Percentiles rank a stretch among this genome's conserved stretches.
Evolutionary conservation across 495 filamentous ascomycete genomes (phyloP).

Genomic region (Penicillium simplicissimum): DNA sequence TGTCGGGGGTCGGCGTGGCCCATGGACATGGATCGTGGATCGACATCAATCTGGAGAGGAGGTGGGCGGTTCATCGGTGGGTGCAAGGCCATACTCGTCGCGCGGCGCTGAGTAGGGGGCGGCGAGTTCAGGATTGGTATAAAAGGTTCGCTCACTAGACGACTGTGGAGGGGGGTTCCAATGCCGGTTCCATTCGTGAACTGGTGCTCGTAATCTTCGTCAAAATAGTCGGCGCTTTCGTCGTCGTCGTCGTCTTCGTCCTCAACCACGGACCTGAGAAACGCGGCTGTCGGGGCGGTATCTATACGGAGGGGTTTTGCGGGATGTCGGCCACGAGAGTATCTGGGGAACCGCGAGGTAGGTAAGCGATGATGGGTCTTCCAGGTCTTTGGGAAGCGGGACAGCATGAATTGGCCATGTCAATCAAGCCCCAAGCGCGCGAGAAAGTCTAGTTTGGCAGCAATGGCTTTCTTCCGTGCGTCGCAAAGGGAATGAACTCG

Average conservation of each 20-base stretch:
- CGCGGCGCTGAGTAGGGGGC: slow-evolving; percentile 36
- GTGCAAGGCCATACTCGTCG: slow-evolving; percentile 49
- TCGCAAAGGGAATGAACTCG: neutral
- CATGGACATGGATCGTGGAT: slow-evolving; percentile 35
- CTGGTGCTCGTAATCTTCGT: slow-evolving; percentile 34
- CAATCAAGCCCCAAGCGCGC: neutral
- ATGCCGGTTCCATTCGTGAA: slow-evolving; percentile 44
- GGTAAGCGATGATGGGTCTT: slow-evolving; percentile 35
- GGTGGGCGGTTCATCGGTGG: slow-evolving; percentile 38
- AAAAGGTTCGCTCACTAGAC: slow-evolving; percentile 52
- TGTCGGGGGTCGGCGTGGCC: slow-evolving; percentile 35
- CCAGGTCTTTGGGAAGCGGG: slow-evolving; percentile 23
- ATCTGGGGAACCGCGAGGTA: slow-evolving; percentile 34
- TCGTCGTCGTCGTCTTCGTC: slow-evolving; percentile 37
- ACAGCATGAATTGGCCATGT: slow-evolving; percentile 29
- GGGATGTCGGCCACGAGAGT: slow-evolving; percentile 38
- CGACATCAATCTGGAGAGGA: slow-evolving; percentile 43
- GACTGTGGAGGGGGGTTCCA: slow-evolving; percentile 42
- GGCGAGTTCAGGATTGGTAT: slow-evolving; percentile 47
- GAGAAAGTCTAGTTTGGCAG: neutral
- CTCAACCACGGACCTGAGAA: slow-evolving; percentile 25
- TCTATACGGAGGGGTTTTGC: slow-evolving; percentile 41
- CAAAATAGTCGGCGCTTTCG: slow-evolving; percentile 34
- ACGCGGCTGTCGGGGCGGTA: slow-evolving; percentile 32
- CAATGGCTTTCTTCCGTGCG: neutral